These are phyloP conservation scores for Tritrichomonas foetus DNA, from an alignment of 208 protist genomes.

Conservation along the genomic window DNA sequence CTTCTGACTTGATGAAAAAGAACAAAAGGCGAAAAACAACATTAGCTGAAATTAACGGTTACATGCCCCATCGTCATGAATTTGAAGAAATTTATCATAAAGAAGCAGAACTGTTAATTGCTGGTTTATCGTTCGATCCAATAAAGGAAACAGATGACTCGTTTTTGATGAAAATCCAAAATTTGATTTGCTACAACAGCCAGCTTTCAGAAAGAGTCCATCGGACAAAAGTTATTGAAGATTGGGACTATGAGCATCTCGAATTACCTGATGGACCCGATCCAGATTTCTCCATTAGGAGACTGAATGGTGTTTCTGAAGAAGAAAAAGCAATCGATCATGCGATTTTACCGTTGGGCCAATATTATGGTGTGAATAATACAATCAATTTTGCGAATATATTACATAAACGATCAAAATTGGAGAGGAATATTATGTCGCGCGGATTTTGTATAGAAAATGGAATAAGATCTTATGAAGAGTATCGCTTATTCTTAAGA, in stretches of 20 bases:
- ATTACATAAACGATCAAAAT: background rate
- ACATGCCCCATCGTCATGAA: background rate
- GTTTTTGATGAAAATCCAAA: background rate
- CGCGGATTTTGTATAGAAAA: background rate
- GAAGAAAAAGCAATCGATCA: background rate
- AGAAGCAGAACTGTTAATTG: background rate
- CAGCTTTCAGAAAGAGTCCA: background rate
- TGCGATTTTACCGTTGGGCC: background rate
- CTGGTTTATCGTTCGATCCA: background rate
- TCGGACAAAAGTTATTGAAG: background rate
- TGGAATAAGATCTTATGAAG: background rate
- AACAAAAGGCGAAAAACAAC: background rate
- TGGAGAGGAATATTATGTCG: background rate
- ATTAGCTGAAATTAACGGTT: background rate
- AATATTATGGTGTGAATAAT: background rate
- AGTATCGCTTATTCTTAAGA: background rate
- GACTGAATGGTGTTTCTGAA: background rate
- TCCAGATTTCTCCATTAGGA: no score
- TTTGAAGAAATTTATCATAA: background rate
- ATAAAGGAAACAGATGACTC: background rate
- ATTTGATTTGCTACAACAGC: background rate
- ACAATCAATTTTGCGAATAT: background rate
- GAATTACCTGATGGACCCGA: no score
- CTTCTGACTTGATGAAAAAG: background rate
- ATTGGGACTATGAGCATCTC: no score